phyloP scores from a whole-genome alignment of 2,329 filamentous ascomycete species.

The Sarocladiaceae sp. region DNA sequence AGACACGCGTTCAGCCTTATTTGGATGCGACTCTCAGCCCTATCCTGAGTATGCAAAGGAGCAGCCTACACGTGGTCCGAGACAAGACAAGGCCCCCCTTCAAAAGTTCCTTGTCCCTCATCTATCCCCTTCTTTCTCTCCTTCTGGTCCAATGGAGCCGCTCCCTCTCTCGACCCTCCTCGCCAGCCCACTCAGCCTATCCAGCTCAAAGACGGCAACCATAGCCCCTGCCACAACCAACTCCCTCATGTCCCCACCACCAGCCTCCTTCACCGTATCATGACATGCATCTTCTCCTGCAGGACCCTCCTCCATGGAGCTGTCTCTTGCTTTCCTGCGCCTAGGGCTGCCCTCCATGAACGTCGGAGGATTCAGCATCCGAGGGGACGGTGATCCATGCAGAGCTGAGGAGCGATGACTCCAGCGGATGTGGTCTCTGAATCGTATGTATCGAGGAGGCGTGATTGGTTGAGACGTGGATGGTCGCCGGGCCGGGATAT shows the following conservation, averaged over 20 bases:
- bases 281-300: background rate
- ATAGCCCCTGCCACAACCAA: slow-evolving; percentile 1
- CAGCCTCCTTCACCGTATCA: background rate
- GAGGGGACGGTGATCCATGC: background rate
- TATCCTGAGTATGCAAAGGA: no score
- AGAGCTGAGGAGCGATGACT: background rate
- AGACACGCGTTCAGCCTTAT: no score
- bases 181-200: slow-evolving; percentile 1
- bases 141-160: no score
- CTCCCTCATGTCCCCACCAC: background rate
- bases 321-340: slow-evolving; percentile 1
- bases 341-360: background rate
- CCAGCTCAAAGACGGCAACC: slow-evolving; percentile 3
- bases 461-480: slow-evolving; percentile 2
- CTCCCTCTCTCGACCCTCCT: background rate
- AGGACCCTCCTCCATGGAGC: background rate
- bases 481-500: background rate
- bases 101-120: background rate
- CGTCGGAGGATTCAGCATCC: background rate
- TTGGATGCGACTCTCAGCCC: no score
- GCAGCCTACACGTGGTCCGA: no score
- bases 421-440: background rate
- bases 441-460: background rate
- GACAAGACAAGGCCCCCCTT: no score
- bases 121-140: background rate